Base-by-base conservation (phyloP, 192 early-diverging fungal genomes). In the Ramicandelaber brevisporus region DNA sequence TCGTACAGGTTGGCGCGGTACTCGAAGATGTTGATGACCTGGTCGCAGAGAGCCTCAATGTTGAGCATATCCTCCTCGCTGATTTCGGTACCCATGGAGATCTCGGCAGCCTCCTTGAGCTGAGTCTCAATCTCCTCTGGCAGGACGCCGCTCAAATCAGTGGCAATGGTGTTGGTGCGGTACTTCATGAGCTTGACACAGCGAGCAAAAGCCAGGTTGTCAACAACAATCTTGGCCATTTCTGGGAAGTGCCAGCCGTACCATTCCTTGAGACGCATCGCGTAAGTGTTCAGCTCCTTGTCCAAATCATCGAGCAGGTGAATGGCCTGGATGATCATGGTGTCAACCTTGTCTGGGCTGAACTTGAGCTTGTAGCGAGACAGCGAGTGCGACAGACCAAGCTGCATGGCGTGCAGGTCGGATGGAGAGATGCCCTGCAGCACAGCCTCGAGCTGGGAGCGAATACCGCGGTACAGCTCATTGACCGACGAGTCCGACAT, bases 201-300 rank as follows among this genome's bases (percentile, higher is more conserved):
- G 57, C 76, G 73, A 48, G 92, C 68, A 40, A 83, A 97, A 11
- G 84, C 80, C 32, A 87, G 50, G 59, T 97, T 97, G 50, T 97
- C 87, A 37, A 79, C 71, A 40, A 97, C 59, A 36, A 93, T 74
- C 62, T 80, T 85, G 49, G 65, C 71, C 74, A 97, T 83, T 67
- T 97, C 92, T 25, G 92, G 92, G 73, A 97, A 97, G 48, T 97
- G 92, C 87, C 85, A 97, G 22, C 87, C 87, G 48, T 97, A 87
- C 92, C 92, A 97, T 57, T 97, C 92, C 76, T 90, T 83, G 44
- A 78, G 73, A 35, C 83, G 67, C 83, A 92, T 88, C 2, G 86
- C 76, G 44, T 84, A 93, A 20, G 86, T 93, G 67, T 99, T 99
- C 53, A 99, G 68, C 43, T 99, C 95, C 68, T 99, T 99, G 57